phyloP scores from a whole-genome alignment of 768 basidiomycete genomes.

The Panaeolus cyanescens region DNA sequence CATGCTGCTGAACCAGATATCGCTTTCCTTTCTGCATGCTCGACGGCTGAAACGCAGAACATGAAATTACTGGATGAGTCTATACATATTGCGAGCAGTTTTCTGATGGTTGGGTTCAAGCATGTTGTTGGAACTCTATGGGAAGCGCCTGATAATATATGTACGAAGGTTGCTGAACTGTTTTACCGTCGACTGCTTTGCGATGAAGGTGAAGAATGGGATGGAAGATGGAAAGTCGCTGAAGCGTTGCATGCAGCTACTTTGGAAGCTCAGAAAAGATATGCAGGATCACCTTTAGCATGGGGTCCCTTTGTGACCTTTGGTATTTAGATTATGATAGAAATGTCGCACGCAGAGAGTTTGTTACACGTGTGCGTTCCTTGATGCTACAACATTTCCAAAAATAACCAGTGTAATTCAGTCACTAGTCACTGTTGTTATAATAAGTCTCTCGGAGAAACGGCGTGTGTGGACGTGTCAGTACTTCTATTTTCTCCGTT shows the following conservation, averaged over 20 bases:
- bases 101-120: not conserved
- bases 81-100: not conserved
- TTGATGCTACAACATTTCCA: not conserved
- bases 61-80: not conserved
- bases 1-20: not conserved
- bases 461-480: not conserved
- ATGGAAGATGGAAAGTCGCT: not conserved
- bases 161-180: not conserved
- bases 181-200: constrained; percentile 2
- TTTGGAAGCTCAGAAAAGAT: not conserved
- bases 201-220: not conserved
- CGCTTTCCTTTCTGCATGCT: not conserved
- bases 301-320: not conserved
- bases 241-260: not conserved
- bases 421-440: not conserved
- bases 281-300: not conserved
- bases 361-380: constrained; percentile 1
- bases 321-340: not conserved
- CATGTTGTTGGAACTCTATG: not conserved
- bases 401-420: constrained; percentile 1
- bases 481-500: not conserved
- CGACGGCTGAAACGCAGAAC: not conserved
- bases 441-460: not conserved
- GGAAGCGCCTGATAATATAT: not conserved
- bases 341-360: not conserved